phyloP scores from a whole-genome alignment of 1,284 basidiomycete genomes.

The Ustilago bromivora region DNA sequence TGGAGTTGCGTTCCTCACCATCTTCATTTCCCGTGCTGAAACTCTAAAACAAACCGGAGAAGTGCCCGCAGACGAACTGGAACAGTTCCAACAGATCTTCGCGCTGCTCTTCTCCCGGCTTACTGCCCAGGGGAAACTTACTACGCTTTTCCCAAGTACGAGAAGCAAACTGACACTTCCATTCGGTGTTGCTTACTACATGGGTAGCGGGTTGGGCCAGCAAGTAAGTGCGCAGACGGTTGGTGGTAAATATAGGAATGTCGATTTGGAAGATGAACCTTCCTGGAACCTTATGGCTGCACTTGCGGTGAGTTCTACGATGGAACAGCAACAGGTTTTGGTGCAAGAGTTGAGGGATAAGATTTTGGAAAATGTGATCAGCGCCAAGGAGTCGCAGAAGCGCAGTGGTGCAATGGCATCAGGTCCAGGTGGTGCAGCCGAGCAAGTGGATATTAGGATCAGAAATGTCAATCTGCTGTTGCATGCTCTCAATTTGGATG shows the following conservation, averaged over 20 bases:
- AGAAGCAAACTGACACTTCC: conserved; percentile 75
- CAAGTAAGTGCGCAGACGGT: conserved; percentile 32
- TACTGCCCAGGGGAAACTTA: conserved; percentile 75
- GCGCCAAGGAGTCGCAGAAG: conserved; percentile 73
- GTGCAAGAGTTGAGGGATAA: conserved; percentile 90
- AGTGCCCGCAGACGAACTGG: conserved; percentile 77
- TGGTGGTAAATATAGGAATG: conserved; percentile 58
- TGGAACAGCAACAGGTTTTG: conserved; percentile 85
- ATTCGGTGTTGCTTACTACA: conserved; percentile 72
- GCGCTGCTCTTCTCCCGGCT: conserved; percentile 85
- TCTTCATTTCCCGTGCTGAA: conserved; percentile 91
- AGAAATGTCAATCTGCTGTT: conserved; percentile 66
- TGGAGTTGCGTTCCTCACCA: conserved; percentile 89
- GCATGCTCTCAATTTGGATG: conserved; percentile 67
- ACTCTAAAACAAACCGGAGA: conserved; percentile 78
- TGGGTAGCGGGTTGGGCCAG: conserved; percentile 53
- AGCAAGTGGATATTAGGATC: conserved; percentile 56
- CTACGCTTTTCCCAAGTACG: conserved; percentile 88
- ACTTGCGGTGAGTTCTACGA: conserved; percentile 85
- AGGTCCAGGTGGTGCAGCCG: conserved; percentile 23
- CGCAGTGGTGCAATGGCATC: conserved; percentile 22
- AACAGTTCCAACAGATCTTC: conserved; percentile 81
- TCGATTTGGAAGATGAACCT: conserved; percentile 86
- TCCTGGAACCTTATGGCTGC: conserved; percentile 92
- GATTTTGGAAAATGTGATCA: conserved; percentile 85